Evolutionary conservation across 371 early-diverging fungal species (phyloP), one percentile per base, ranked within the genome.

Genomic region (Circinella umbellata): DNA sequence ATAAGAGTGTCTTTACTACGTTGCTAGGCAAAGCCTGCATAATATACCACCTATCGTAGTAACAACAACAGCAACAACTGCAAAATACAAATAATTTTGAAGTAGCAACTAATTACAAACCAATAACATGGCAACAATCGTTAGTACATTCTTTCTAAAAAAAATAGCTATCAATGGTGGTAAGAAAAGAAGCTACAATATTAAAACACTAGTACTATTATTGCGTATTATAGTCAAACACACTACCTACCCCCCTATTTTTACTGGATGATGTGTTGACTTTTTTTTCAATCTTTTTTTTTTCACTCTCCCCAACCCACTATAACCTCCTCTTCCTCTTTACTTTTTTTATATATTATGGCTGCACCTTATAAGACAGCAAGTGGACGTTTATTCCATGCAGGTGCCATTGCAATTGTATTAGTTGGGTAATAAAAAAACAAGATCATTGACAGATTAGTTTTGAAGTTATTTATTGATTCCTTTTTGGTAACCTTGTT

Each of bases 391-490:
- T 55, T 73, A 7, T 93, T 92, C 78, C 92, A 93, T 68, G 93
- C 93, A 34, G 95, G 95, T 27, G 89, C 91, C 61, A 92, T 94
- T 54, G 94, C 92, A 55, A 87, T 94, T 54, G 89, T 95, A 63
- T 90, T 89, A 53, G 95, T 95, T n/a, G 95, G 95, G 88, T 91
- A 90, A 67, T 38, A 27, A 49, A 47, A 51, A 42, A 42, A 42
- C 6, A 42, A 42, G 42, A 42, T 42, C 42, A 11, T 42, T 27
- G 47, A 51, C n/a, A 1, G 51, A 51, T 13, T n/a, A 4, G 15
- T 51, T 4, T 57, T 27, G 38, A 20, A 18, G 1, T 38, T 51
- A 18, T 36, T 42, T 11, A 9, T 11, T 42, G 42, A 6, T 42
- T 27, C 27, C 27, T 27, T 27, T 27, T 27, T 27, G 27, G 27